These are phyloP conservation scores for Pichia exigua DNA, from an alignment of 805 yeast species.

Conservation along the genomic window DNA sequence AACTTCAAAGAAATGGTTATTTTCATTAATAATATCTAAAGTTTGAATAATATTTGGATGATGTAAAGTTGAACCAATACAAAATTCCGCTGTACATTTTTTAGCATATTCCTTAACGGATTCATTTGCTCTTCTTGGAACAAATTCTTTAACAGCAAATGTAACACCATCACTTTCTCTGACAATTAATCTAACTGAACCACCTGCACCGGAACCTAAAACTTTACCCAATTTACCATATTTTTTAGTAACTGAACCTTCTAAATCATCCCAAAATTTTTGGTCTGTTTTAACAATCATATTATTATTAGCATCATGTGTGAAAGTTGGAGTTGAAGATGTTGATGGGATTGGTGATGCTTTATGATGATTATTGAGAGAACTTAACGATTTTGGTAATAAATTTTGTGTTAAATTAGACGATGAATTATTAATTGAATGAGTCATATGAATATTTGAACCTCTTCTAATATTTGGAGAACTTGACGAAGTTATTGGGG, in stretches of 20 bases:
- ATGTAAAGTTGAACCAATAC: constrained; percentile 74
- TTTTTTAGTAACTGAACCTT: constrained; percentile 46
- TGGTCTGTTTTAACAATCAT: constrained; percentile 33
- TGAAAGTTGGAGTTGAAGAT: constrained; percentile 29
- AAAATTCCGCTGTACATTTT: constrained; percentile 82
- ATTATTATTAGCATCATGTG: constrained; percentile 33
- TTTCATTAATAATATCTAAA: constrained; percentile 62
- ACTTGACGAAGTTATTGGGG: neutral
- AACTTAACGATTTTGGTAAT: neutral
- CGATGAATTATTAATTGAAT: constrained; percentile 8
- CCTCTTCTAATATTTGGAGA: neutral
- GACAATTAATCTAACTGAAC: constrained; percentile 65
- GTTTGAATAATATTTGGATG: constrained; percentile 79
- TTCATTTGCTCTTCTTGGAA: constrained; percentile 65
- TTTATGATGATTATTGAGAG: neutral
- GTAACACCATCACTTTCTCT: constrained; percentile 63
- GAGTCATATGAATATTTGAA: neutral
- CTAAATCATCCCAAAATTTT: constrained; percentile 39
- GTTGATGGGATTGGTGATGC: neutral
- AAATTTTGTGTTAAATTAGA: neutral
- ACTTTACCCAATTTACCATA: constrained; percentile 71
- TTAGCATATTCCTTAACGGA: constrained; percentile 70
- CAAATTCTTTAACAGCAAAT: constrained; percentile 79
- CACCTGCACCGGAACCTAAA: constrained; percentile 84
- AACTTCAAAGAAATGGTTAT: constrained; percentile 66